A percentile compares a stretch with the other conserved stretches of the same genome.
Evolutionary conservation across 768 basidiomycete genomes (phyloP).

Genomic region (Boletus coccyginus): DNA sequence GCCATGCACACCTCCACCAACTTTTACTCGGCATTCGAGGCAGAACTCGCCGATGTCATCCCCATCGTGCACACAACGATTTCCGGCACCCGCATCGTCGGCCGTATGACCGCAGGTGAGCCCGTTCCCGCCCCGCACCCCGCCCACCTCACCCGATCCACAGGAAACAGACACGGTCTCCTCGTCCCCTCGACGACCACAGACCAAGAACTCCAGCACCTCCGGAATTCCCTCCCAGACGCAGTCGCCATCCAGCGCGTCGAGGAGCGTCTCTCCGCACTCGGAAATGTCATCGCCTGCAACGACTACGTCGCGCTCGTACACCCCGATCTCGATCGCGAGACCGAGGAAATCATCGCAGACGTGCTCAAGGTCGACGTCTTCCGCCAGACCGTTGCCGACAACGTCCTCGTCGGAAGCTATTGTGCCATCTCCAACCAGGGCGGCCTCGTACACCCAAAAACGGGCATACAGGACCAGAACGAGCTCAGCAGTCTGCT

Average conservation of each 20-base stretch:
- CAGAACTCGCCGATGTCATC: conserved; percentile 87
- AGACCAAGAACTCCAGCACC: conserved; percentile 97
- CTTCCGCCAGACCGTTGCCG: conserved; percentile 95
- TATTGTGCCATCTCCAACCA: conserved; percentile 96
- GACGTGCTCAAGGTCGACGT: conserved; percentile 99
- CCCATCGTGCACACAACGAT: conserved; percentile 97
- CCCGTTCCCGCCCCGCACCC: not conserved
- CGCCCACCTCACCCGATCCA: not conserved
- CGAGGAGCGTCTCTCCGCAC: conserved; percentile 94
- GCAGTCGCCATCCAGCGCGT: conserved; percentile 92
- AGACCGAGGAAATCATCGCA: conserved; percentile 99
- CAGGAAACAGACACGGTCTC: conserved; percentile 95
- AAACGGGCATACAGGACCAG: conserved; percentile 95
- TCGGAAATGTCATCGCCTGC: conserved; percentile 97
- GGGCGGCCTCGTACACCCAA: conserved; percentile 96
- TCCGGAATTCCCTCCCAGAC: conserved; percentile 93
- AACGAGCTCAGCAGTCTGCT: conserved; percentile 93
- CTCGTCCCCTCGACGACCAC: conserved; percentile 95
- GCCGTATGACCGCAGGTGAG: conserved; percentile 85
- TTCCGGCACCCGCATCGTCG: conserved; percentile 90
- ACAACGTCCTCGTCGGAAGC: conserved; percentile 94
- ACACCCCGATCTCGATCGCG: conserved; percentile 96
- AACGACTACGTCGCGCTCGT: conserved; percentile 99
- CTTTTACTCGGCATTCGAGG: conserved; percentile 97
- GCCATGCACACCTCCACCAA: conserved; percentile 94